phyloP scores from a whole-genome alignment of 768 basidiomycete species.

The Vararia minispora region DNA sequence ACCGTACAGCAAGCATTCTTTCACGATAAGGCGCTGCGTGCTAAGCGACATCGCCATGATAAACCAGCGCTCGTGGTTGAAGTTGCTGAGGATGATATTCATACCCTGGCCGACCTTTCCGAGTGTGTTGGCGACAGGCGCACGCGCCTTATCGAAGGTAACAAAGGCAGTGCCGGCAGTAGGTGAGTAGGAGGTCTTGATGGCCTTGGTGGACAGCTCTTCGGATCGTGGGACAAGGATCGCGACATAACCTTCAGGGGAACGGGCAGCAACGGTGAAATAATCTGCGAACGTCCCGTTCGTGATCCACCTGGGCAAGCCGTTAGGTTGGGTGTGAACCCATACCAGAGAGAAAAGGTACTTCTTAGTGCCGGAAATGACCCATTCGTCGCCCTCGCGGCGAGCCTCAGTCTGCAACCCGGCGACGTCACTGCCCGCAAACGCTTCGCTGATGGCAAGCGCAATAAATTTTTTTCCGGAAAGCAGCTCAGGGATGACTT shows the following conservation, averaged over 20 bases:
- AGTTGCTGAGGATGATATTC: conserved; percentile 73
- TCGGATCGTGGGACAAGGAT: conserved; percentile 65
- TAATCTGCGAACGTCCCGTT: conserved; percentile 81
- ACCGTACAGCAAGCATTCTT: conserved; percentile 77
- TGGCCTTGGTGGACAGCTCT: conserved; percentile 71
- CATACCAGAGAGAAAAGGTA: conserved; percentile 19
- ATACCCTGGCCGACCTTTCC: conserved; percentile 80
- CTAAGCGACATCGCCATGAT: conserved; percentile 59
- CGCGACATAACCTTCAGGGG: conserved; percentile 64
- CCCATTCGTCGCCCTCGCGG: conserved; percentile 77
- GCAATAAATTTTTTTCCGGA: conserved; percentile 77
- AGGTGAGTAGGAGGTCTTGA: conserved; percentile 89
- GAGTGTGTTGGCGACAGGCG: conserved; percentile 80
- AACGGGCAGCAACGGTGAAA: conserved; percentile 70
- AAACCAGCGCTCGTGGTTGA: conserved; percentile 90
- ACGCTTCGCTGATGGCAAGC: conserved; percentile 89
- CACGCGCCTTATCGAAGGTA: conserved; percentile 68
- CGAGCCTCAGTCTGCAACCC: conserved; percentile 81
- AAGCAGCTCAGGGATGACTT: conserved; percentile 65
- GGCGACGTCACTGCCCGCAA: conserved; percentile 79
- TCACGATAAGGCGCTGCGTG: conserved; percentile 71
- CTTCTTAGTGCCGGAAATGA: conserved; percentile 94
- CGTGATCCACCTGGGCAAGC: conserved; percentile 65
- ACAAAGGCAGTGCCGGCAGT: conserved; percentile 88
- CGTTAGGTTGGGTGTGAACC: neutral